These are phyloP conservation scores for Leucogyrophana mollusca DNA, from an alignment of 768 basidiomycete species.

Conservation along the genomic window DNA sequence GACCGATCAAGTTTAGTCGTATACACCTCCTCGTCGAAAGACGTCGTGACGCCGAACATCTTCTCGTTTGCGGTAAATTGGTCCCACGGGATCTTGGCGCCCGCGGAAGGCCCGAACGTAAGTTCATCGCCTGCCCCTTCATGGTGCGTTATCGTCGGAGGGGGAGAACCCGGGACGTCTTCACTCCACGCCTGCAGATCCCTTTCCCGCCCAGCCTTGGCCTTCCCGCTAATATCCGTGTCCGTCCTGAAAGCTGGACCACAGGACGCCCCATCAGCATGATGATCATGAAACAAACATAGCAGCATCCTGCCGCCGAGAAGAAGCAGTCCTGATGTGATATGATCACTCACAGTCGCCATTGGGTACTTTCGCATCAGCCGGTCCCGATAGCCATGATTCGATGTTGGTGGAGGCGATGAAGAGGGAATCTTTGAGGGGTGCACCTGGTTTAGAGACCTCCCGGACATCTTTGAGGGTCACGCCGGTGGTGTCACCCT, in stretches of 20 bases:
- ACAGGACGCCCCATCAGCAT: slow-evolving; percentile 15
- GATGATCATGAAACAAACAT: slow-evolving; percentile 3
- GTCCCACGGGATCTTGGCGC: slow-evolving; percentile 66
- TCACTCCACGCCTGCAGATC: slow-evolving; percentile 74
- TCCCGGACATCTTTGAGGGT: slow-evolving; percentile 80
- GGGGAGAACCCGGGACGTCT: slow-evolving; percentile 32
- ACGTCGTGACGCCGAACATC: slow-evolving; percentile 87
- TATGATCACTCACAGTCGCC: slow-evolving; percentile 60
- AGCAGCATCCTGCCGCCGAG: slow-evolving; percentile 5
- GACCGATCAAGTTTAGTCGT: slow-evolving; percentile 90
- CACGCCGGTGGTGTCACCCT: slow-evolving; percentile 71
- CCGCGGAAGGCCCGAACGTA: slow-evolving; percentile 62
- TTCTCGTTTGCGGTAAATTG: slow-evolving; percentile 93
- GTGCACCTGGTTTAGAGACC: slow-evolving; percentile 59
- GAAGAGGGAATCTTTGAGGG: slow-evolving; percentile 70
- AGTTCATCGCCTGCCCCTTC: slow-evolving; percentile 54
- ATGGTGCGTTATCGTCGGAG: slow-evolving; percentile 21
- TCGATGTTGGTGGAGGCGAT: slow-evolving; percentile 74
- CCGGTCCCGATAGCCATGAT: slow-evolving; percentile 69
- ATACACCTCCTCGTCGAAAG: slow-evolving; percentile 91
- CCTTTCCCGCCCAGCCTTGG: slow-evolving; percentile 56
- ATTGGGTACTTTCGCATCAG: slow-evolving; percentile 65
- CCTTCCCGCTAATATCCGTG: slow-evolving; percentile 69
- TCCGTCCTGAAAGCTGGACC: slow-evolving; percentile 77
- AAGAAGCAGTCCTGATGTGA: neutral